Conservation (phyloP, 495 filamentous ascomycete genomes). For the Apiosordaria backusii region DNA sequence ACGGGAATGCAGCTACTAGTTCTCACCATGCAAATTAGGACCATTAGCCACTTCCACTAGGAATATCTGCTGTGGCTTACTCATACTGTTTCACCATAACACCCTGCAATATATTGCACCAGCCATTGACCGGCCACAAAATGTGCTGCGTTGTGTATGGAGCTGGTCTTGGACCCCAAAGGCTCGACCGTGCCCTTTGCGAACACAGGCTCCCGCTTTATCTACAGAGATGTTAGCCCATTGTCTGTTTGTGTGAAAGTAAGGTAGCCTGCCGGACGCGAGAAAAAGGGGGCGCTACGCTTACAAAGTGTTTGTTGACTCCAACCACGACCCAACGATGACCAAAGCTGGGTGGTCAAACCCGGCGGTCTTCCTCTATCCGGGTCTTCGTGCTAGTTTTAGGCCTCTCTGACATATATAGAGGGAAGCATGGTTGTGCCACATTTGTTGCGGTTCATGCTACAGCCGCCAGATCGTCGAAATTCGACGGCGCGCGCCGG, state of each 20-base stretch:
- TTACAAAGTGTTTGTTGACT: neutral
- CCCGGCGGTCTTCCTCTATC: neutral
- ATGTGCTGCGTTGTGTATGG: neutral
- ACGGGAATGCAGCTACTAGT: neutral
- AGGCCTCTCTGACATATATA: neutral
- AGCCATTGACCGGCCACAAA: neutral
- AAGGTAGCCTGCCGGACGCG: neutral
- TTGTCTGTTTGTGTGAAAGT: neutral
- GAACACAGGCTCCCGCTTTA: neutral
- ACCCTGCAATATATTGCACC: neutral
- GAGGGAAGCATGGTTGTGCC: neutral
- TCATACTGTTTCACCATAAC: neutral
- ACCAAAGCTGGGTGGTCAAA: neutral
- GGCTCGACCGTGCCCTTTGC: neutral
- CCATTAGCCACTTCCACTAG: neutral
- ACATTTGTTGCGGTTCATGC: neutral
- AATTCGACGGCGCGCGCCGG: neutral
- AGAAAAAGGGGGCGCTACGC: neutral
- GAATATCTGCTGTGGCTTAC: neutral
- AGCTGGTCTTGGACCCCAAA: neutral
- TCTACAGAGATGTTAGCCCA: neutral
- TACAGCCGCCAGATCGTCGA: neutral
- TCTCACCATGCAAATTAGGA: neutral
- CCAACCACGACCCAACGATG: neutral
- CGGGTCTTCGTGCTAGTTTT: neutral